phyloP scores from a whole-genome alignment of 176 grass and related monocot genomes.

The Rhynchospora pubera region DNA sequence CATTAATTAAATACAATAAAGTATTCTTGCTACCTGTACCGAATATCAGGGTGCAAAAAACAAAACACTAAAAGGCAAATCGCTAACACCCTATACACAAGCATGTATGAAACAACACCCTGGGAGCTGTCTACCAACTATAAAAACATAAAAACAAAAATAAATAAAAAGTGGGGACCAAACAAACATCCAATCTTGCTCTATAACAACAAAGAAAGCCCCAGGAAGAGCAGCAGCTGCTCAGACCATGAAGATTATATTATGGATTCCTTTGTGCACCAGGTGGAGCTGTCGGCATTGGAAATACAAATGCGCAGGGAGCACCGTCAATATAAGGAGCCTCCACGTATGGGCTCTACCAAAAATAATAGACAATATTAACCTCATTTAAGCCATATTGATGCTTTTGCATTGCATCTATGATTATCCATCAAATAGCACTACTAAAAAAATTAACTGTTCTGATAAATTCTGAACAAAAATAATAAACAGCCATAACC shows the following conservation, averaged over 20 bases:
- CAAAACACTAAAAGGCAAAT: not conserved
- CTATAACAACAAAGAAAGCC: constrained; percentile 2
- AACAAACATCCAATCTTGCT: constrained; percentile 5
- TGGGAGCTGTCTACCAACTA: not conserved
- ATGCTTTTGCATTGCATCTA: not conserved
- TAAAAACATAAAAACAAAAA: not conserved
- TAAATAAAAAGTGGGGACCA: constrained; percentile 1
- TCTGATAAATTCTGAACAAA: not conserved
- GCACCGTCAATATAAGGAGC: constrained; percentile 57
- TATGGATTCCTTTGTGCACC: constrained; percentile 58
- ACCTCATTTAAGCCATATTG: not conserved
- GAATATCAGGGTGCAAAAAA: constrained; percentile 9
- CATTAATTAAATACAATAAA: constrained; percentile 6
- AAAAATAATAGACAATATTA: constrained; percentile 25
- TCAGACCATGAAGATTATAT: not conserved
- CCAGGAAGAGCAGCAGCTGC: not conserved
- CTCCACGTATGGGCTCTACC: constrained; percentile 93
- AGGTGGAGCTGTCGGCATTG: constrained; percentile 85
- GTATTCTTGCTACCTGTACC: not conserved
- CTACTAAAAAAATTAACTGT: not conserved
- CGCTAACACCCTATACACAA: constrained; percentile 5
- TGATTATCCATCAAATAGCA: not conserved
- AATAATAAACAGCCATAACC: not conserved
- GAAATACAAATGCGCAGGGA: constrained; percentile 48
- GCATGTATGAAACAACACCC: constrained; percentile 11